phyloP scores from a whole-genome alignment of 176 grass and related monocot species.

The Musa beccarii region DNA sequence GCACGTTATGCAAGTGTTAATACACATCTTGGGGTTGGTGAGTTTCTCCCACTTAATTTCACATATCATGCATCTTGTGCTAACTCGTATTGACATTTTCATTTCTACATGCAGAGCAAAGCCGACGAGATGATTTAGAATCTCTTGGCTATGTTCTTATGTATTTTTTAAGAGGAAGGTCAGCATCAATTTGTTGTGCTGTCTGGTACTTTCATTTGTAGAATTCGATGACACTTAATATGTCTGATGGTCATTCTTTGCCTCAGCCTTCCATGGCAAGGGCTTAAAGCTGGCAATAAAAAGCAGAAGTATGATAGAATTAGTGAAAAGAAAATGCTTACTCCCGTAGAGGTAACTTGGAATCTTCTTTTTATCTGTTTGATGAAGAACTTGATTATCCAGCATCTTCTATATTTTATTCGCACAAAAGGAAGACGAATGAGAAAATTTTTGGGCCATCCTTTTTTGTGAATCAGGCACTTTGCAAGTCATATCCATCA shows the following conservation, averaged over 20 bases:
- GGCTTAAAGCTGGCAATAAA: slow-evolving; percentile 75
- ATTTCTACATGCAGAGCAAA: slow-evolving; percentile 52
- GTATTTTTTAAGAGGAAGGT: slow-evolving; percentile 89
- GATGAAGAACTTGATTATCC: background rate
- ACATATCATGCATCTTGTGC: background rate
- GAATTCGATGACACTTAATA: background rate
- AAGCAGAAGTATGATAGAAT: slow-evolving; percentile 89
- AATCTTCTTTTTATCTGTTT: background rate
- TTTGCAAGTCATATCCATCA: slow-evolving; percentile 74
- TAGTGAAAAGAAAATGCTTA: slow-evolving; percentile 84
- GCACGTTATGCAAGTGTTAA: slow-evolving; percentile 81
- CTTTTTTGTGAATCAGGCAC: slow-evolving; percentile 28
- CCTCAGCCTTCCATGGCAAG: slow-evolving; percentile 71
- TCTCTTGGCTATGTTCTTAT: slow-evolving; percentile 80
- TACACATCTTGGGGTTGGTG: slow-evolving; percentile 79
- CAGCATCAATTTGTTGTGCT: slow-evolving; percentile 6
- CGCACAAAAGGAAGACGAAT: background rate
- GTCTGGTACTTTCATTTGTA: background rate
- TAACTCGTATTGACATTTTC: slow-evolving; percentile 1
- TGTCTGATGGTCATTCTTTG: slow-evolving; percentile 7
- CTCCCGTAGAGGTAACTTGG: slow-evolving; percentile 56
- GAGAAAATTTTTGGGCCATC: background rate
- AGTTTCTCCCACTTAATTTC: slow-evolving; percentile 19
- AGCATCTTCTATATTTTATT: slow-evolving; percentile 9
- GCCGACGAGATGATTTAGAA: slow-evolving; percentile 76